Evolutionary conservation across 257 asterid genomes (phyloP), one percentile per base, ranked within the genome.

Genomic region (Lycium barbarum): DNA sequence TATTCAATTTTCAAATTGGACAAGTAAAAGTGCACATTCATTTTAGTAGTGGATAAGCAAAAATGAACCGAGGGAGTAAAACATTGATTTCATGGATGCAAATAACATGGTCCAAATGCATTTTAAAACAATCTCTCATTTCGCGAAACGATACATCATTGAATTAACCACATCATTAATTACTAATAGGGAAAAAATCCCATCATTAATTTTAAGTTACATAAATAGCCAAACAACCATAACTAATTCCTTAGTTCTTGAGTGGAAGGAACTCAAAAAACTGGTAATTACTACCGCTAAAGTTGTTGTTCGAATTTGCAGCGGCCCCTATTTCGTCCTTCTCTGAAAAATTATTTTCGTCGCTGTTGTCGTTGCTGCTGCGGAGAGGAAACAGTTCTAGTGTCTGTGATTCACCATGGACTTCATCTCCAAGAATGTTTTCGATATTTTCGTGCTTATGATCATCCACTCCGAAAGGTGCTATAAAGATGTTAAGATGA

Each of bases 241-340:
- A 58, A 43, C 11, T 57, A 55, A 9, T 51, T 35, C 4, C 62
- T 91, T 81, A 94, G 45, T 94, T 94, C 90, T 93, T 96, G 51
- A 96, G 26, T 0, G 99, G 99, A 9, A 96, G 97, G 80, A 96
- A 96, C 84, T 96, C 99, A 68, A 92, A 96, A 76, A 93, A 96
- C 84, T 90, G 94, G 84, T 83, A 90, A 78, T 95, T 91, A 59
- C 90, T 22, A 5, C 85, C 78, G 6, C 76, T 18, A 62, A 13
- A 45, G 43, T 6, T 7, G 35, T 57, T 9, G 15, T 84, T 84
- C 83, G 87, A 55, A 61, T 79, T 84, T 1, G 67, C 83, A 13
- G 58, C 80, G 0, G 89, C 87, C 14, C 81, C 86, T 22, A 84
- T 89, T 40, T 85, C 87, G 8, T 70, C 76, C 7, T 82, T 61